Percentiles rank a stretch among this genome's conserved stretches.
phyloP scores from a whole-genome alignment of 2,329 filamentous ascomycete species.

The Clonostachys rhizophaga region DNA sequence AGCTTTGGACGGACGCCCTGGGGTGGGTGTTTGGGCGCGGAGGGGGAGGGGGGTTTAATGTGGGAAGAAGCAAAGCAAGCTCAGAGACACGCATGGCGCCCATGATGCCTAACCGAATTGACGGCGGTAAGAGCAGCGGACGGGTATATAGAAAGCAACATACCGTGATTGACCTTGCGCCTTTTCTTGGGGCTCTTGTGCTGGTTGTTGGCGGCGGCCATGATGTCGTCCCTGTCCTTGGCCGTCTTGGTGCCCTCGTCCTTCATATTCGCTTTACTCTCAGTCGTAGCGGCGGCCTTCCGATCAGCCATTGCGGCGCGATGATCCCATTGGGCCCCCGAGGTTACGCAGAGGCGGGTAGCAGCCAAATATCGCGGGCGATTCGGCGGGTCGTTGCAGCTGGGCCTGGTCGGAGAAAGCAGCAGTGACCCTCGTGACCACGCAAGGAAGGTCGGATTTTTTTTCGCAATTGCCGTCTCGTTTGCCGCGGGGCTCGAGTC shows the following conservation, averaged over 20 bases:
- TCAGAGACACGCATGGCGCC: not conserved
- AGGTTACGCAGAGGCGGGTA: not conserved
- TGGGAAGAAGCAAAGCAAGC: not conserved
- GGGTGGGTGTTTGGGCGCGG: conserved; percentile 10
- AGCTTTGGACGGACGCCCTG: conserved; percentile 1
- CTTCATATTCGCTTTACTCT: not conserved
- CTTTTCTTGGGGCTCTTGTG: conserved; percentile 71
- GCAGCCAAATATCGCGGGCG: not conserved
- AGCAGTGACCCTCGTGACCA: too few species aligned
- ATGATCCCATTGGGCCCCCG: not conserved
- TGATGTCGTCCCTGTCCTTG: conserved; percentile 1
- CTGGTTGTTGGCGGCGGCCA: conserved; percentile 1
- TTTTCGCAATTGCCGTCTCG: too few species aligned
- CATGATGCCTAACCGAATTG: not conserved
- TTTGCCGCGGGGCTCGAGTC: too few species aligned
- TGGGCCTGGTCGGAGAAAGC: too few species aligned
- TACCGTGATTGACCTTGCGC: conserved; percentile 88
- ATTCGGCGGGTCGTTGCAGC: too few species aligned
- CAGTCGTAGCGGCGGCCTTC: not conserved
- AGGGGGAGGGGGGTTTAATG: not conserved
- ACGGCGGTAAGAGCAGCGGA: conserved; percentile 12
- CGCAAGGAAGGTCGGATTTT: too few species aligned
- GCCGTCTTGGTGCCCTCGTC: not conserved
- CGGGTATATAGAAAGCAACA: conserved; percentile 18
- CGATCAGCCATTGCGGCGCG: conserved; percentile 3